Percentiles rank a stretch among this genome's conserved stretches.
Conservation (phyloP, 1,284 basidiomycete species). For the Naganishia sp. region DNA sequence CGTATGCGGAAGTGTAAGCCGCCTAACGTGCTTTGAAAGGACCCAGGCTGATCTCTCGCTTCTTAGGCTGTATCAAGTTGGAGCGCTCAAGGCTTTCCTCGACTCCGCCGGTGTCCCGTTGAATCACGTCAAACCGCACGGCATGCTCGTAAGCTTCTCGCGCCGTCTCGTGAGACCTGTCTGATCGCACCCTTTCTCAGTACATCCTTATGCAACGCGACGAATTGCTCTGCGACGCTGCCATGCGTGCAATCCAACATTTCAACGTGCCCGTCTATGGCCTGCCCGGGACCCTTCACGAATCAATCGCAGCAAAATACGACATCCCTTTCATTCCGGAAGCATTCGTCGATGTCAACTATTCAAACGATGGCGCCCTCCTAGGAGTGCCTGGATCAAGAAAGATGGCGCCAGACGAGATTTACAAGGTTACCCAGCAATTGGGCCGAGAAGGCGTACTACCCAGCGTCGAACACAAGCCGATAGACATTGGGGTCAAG, state of each 20-base stretch:
- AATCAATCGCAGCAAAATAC: slow-evolving; percentile 43
- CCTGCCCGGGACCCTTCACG: slow-evolving; percentile 46
- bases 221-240: slow-evolving; percentile 41
- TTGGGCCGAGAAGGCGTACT: slow-evolving; percentile 36
- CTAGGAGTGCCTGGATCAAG: slow-evolving; percentile 42
- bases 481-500: slow-evolving; percentile 38
- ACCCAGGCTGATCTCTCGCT: background rate
- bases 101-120: slow-evolving; percentile 43
- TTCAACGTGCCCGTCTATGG: slow-evolving; percentile 49
- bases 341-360: slow-evolving; percentile 45
- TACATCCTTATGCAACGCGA: slow-evolving; percentile 46
- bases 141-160: slow-evolving; percentile 39
- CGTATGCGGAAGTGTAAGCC: slow-evolving; percentile 40
- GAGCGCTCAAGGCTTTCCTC: slow-evolving; percentile 46
- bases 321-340: slow-evolving; percentile 48
- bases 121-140: slow-evolving; percentile 45
- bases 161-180: background rate
- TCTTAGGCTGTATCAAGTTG: slow-evolving; percentile 44
- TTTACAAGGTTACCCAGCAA: slow-evolving; percentile 36
- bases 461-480: slow-evolving; percentile 36
- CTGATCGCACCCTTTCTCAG: slow-evolving; percentile 19
- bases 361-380: slow-evolving; percentile 40
- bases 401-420: slow-evolving; percentile 37
- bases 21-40: background rate
- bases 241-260: slow-evolving; percentile 43